These are phyloP conservation scores for Epichloe scottii DNA, from an alignment of 2,329 filamentous ascomycete species.

Conservation along the genomic window DNA sequence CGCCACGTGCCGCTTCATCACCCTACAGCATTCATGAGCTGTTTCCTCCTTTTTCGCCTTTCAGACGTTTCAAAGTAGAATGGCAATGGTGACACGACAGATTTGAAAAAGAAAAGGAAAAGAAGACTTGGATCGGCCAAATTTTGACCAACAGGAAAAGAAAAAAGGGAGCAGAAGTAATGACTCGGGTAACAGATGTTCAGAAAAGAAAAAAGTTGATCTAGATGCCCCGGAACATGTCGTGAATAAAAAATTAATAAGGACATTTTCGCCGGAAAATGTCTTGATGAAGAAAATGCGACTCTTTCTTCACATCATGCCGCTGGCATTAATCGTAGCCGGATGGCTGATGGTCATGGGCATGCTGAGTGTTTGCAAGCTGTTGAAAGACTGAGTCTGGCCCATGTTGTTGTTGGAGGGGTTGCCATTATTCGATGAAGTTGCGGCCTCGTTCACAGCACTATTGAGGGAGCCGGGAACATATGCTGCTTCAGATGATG, in stretches of 20 bases:
- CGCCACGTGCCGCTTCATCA: constrained; percentile 9
- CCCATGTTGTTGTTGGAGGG: constrained; percentile 8
- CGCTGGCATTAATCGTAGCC: constrained; percentile 30
- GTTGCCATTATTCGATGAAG: constrained; percentile 10
- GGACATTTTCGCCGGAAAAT: constrained; percentile 3
- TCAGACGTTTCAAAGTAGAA: constrained; percentile 11
- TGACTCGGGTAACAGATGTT: neutral
- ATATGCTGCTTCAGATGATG: constrained; percentile 56
- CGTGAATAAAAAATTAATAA: constrained; percentile 6
- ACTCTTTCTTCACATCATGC: constrained; percentile 27
- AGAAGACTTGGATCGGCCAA: neutral
- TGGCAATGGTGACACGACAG: constrained; percentile 11
- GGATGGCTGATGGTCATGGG: constrained; percentile 51
- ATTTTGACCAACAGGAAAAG: constrained; percentile 10
- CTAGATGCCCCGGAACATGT: neutral
- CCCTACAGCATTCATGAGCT: constrained; percentile 13
- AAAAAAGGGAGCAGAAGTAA: constrained; percentile 8
- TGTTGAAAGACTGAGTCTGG: constrained; percentile 34
- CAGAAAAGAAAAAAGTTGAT: neutral
- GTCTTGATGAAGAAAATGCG: neutral
- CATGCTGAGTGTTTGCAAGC: constrained; percentile 49
- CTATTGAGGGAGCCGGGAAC: constrained; percentile 38
- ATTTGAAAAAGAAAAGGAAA: constrained; percentile 5
- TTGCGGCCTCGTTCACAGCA: constrained; percentile 20
- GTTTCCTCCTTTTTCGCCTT: constrained; percentile 12